These are phyloP conservation scores for Luzula sylvatica DNA, from an alignment of 176 grass and related monocot species.

Conservation along the genomic window DNA sequence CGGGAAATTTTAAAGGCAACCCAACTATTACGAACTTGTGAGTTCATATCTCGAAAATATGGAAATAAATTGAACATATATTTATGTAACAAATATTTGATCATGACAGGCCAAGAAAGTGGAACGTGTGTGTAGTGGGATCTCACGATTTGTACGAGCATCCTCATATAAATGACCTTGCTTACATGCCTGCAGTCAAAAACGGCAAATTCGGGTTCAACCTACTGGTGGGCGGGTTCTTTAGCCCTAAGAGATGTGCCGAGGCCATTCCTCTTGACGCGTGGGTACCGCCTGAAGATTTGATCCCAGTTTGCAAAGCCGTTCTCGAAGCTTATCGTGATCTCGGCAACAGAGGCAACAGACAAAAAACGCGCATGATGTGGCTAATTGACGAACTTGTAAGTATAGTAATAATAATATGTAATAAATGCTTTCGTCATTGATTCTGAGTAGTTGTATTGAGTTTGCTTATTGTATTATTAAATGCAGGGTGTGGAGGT, in stretches of 20 bases:
- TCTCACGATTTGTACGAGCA: slow-evolving; percentile 87
- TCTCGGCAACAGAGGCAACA: slow-evolving; percentile 61
- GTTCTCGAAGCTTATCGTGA: slow-evolving; percentile 77
- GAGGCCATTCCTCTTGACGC: slow-evolving; percentile 85
- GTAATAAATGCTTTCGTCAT: background rate
- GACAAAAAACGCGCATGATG: slow-evolving; percentile 96
- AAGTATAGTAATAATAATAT: background rate
- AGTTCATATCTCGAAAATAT: slow-evolving; percentile 4
- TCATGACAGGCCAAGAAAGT: slow-evolving; percentile 51
- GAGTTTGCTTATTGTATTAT: background rate
- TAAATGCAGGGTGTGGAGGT: slow-evolving; percentile 55
- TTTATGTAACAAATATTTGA: background rate
- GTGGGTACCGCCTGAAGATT: slow-evolving; percentile 55
- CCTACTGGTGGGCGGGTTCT: slow-evolving; percentile 81
- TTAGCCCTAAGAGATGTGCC: slow-evolving; percentile 77
- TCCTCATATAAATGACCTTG: slow-evolving; percentile 87
- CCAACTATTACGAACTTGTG: slow-evolving; percentile 64
- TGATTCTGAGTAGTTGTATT: background rate
- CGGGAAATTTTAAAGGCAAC: slow-evolving; percentile 60
- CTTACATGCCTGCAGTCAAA: slow-evolving; percentile 78
- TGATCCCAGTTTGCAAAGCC: slow-evolving; percentile 54
- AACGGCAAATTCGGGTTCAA: slow-evolving; percentile 79
- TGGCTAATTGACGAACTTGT: slow-evolving; percentile 98
- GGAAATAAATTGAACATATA: background rate
- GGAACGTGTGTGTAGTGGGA: slow-evolving; percentile 82